phyloP scores from a whole-genome alignment of 106 monocot species.

The Dendrobium officinale region DNA sequence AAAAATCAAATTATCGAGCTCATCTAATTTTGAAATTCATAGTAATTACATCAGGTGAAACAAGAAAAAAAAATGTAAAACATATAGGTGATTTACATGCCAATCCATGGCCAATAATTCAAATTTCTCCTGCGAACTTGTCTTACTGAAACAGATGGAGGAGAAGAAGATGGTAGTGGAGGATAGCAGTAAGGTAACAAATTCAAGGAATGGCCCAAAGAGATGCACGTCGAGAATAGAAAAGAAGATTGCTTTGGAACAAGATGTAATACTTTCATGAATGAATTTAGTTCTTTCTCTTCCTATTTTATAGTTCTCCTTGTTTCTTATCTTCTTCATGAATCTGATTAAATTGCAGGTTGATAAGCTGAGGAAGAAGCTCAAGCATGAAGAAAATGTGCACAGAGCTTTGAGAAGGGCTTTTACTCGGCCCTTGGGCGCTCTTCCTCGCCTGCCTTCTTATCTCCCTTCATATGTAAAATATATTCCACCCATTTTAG shows the following conservation, averaged over 20 bases:
- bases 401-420: constrained; percentile 89
- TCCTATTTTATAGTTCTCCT: neutral
- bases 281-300: constrained; percentile 7
- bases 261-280: constrained; percentile 48
- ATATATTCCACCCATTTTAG: neutral
- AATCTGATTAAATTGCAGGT: constrained; percentile 34
- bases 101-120: too few relatives aligned
- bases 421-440: constrained; percentile 75
- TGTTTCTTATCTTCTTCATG: neutral
- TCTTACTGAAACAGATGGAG: constrained; percentile 30
- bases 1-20: neutral
- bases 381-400: constrained; percentile 79
- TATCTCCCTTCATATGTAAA: constrained; percentile 77
- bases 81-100: neutral
- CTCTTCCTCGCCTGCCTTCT: constrained; percentile 84
- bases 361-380: constrained; percentile 83
- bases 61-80: too few relatives aligned
- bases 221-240: constrained; percentile 52
- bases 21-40: neutral
- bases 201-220: constrained; percentile 11
- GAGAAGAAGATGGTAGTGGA: constrained; percentile 41
- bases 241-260: constrained; percentile 70
- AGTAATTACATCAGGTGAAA: neutral
- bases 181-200: constrained; percentile 11
- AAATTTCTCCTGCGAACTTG: too few relatives aligned